Conservation (phyloP, 805 yeast species). For the Wickerhamomyces kurtzmanii region DNA sequence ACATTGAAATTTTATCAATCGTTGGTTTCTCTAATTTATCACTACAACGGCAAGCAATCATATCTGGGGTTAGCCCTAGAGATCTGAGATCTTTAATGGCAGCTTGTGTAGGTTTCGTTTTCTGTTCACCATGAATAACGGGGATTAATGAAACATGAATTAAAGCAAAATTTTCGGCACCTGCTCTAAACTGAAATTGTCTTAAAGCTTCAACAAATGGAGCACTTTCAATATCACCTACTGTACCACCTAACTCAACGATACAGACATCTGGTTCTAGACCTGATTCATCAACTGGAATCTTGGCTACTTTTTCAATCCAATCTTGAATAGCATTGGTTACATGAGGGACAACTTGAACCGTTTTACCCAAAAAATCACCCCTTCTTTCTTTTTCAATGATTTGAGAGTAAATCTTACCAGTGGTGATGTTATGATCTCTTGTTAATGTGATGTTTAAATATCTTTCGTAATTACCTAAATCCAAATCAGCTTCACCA, state of each 20-base stretch:
- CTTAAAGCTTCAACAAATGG: conserved; percentile 98
- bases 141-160: conserved; percentile 97
- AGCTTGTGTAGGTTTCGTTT: conserved; percentile 99
- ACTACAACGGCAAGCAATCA: conserved; percentile 96
- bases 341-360: conserved; percentile 97
- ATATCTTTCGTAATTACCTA: conserved; percentile 97
- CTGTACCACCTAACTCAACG: conserved; percentile 97
- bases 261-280: conserved; percentile 93
- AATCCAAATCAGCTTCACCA: conserved; percentile 96
- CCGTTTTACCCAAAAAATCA: conserved; percentile 98
- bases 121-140: conserved; percentile 97
- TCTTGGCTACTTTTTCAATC: conserved; percentile 86
- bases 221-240: conserved; percentile 97
- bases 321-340: conserved; percentile 98
- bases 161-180: conserved; percentile 85
- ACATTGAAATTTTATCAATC: conserved; percentile 96
- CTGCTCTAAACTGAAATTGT: conserved; percentile 97
- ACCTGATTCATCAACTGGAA: conserved; percentile 88
- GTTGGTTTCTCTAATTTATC: conserved; percentile 73
- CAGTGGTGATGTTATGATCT: conserved; percentile 97
- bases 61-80: conserved; percentile 88
- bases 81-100: conserved; percentile 96
- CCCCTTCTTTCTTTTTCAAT: conserved; percentile 94
- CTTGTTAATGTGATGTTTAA: conserved; percentile 85
- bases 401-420: conserved; percentile 90